Conservation (phyloP, 1,284 basidiomycete genomes). For the Anthracocystis panici-leucophaei region DNA sequence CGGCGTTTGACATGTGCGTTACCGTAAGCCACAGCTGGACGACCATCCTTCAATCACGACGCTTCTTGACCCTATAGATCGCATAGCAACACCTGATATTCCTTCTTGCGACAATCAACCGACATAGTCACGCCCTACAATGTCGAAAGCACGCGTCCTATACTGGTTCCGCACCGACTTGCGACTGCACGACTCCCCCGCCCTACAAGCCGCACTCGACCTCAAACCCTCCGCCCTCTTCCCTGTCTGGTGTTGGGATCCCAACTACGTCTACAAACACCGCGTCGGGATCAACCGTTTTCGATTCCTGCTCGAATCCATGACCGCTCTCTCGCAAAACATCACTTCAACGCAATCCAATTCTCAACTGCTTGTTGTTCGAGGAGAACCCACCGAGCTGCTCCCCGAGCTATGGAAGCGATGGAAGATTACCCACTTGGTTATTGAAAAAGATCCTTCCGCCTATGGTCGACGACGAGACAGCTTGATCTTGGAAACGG, state of each 20-base stretch:
- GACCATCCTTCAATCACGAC: too few species aligned
- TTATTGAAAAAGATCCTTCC: slow-evolving; percentile 67
- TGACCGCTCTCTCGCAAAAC: slow-evolving; percentile 70
- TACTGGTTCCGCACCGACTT: slow-evolving; percentile 74
- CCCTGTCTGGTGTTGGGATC: slow-evolving; percentile 71
- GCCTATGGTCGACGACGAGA: slow-evolving; percentile 55
- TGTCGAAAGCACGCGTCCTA: slow-evolving; percentile 67
- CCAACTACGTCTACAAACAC: slow-evolving; percentile 71
- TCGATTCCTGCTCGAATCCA: slow-evolving; percentile 72
- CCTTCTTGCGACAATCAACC: neutral
- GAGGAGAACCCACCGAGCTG: slow-evolving; percentile 72
- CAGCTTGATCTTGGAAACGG: slow-evolving; percentile 27
- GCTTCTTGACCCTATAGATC: neutral
- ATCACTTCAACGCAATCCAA: slow-evolving; percentile 70
- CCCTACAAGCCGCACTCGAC: slow-evolving; percentile 71
- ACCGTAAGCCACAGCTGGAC: slow-evolving; percentile 25
- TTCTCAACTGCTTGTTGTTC: slow-evolving; percentile 72
- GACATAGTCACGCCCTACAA: slow-evolving; percentile 1
- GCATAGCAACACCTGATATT: neutral
- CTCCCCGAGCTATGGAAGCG: slow-evolving; percentile 71
- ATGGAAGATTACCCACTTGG: slow-evolving; percentile 73
- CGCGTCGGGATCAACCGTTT: slow-evolving; percentile 73
- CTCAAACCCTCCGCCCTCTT: slow-evolving; percentile 71
- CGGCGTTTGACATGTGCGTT: slow-evolving; percentile 21
- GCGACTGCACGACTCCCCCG: slow-evolving; percentile 73